Conservation (phyloP, 108 stramenopile species). For the Conticribra weissflogii region DNA sequence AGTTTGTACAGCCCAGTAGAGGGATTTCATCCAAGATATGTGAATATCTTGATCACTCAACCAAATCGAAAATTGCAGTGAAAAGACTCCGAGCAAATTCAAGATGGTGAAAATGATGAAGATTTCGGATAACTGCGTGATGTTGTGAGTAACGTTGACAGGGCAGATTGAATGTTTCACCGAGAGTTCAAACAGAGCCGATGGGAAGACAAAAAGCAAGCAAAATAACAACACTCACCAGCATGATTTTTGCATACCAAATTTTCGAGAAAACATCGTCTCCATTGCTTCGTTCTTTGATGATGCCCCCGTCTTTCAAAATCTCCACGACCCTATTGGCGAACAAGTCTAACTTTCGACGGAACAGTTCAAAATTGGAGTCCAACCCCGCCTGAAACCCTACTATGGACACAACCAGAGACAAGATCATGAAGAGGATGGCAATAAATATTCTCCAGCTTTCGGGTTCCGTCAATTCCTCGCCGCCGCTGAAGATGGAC, state of each 20-base stretch:
- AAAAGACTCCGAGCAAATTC: slow-evolving; percentile 50
- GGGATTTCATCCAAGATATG: slow-evolving; percentile 60
- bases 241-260: slow-evolving; percentile 24
- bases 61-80: slow-evolving; percentile 23
- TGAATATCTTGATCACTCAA: slow-evolving; percentile 21
- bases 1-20: slow-evolving; percentile 66
- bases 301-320: slow-evolving; percentile 9
- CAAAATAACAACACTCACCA: not conserved
- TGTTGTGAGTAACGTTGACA: too few relatives aligned
- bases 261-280: slow-evolving; percentile 44
- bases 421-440: slow-evolving; percentile 53
- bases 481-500: slow-evolving; percentile 18
- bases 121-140: slow-evolving; percentile 24
- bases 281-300: slow-evolving; percentile 10
- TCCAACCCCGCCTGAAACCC: slow-evolving; percentile 43
- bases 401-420: slow-evolving; percentile 42
- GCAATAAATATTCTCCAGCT: slow-evolving; percentile 51
- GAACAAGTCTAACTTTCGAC: slow-evolving; percentile 1
- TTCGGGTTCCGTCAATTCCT: slow-evolving; percentile 15
- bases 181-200: too few relatives aligned
- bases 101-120: slow-evolving; percentile 36
- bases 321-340: slow-evolving; percentile 8
- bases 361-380: slow-evolving; percentile 24
- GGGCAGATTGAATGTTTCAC: too few relatives aligned
- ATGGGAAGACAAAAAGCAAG: too few relatives aligned